Evolutionary conservation across 2,329 filamentous ascomycete genomes (phyloP), one percentile per base, ranked within the genome.

Genomic region (Diaporthe sp.): DNA sequence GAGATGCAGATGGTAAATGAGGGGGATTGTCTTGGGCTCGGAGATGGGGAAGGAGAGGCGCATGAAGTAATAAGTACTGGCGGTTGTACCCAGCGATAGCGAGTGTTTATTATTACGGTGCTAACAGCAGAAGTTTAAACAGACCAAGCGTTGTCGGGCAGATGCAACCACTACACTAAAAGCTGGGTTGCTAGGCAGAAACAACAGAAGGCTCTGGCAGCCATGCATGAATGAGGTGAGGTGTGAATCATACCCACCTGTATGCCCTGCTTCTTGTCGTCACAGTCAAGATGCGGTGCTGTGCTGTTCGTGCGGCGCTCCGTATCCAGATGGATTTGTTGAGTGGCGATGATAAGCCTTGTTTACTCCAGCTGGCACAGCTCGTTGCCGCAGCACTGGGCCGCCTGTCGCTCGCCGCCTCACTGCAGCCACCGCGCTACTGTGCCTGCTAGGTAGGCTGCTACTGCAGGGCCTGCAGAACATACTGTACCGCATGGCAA

Each of bases 61-160:
- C 47, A 72, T 72, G 35, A 42, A 72, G 57, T 68, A 71, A 55
- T 64, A 61, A 72, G 57, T 64, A 52, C 38, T 28, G 50, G n/a
- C 22, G 33, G 64, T 68, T 64, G 70, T 72, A 72, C 17, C 54
- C 33, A 38, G 70, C 57, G 57, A 72, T 72, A 72, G 55, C 45
- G 50, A 33, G 57, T 64, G 70, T 72, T 64, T 72, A 72, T 72
- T 72, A 72, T 72, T 38, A 64, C 57, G 55, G 69, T n/a, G 57
- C 45, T 50, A 61, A 35, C 54, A 50, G 30, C 28, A 45, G 57
- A 33, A 38, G 57, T 71, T 42, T 71, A 38, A 70, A 45, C 60
- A 61, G 40, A 52, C 33, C 38, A 57, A 70, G 54, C 54, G 47
- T n/a, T 30, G 28, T 47, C 54, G 38, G 55, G n/a, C 38, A 42